Base-by-base conservation (phyloP, 768 basidiomycete genomes). In the Rhodocollybia butyracea region DNA sequence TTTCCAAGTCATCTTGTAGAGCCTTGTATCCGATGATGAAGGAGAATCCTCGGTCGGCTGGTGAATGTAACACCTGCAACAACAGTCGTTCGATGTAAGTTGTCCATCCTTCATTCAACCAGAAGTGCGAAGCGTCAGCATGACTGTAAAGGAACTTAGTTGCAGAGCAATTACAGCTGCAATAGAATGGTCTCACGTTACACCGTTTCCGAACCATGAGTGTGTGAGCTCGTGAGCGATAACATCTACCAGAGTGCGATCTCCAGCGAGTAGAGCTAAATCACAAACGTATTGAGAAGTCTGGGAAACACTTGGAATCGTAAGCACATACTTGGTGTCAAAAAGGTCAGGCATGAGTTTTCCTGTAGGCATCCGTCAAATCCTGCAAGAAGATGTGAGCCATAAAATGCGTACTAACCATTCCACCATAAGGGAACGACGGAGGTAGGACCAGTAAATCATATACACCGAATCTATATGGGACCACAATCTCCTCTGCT, bases 71-170 rank as follows among this genome's bases (percentile, higher is more conserved):
- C 42, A 77, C 71, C 59, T 85, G 78, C 46, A 83, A 83, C 42
- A 96, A 73, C 7, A 96, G 70, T 15, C 94, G 85, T 66, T 98
- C 95, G 29, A 91, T 85, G 65, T 94, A 98, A 0, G 91, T 94
- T 30, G 95, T 97, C 88, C 91, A 95, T 26, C 93, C 89, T 73
- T 94, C 90, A 66, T 93, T 94, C 36, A 94, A 81, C 89, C 90
- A 92, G 72, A 91, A 92, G 69, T 91, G 88, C 0, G 83, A 81
- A 0, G 89, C 83, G 59, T 91, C 71, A 0, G 86, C 85, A 54
- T 89, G 86, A 0, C 86, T 82, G 57, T 3, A 32, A 30, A n/a
- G 17, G 30, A 5, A 12, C 21, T 21, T 12, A 32, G 24, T n/a
- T 31, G 46, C 31, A 19, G 11, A 21, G 12, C 47, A 13, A 36